These are phyloP conservation scores for Vaccinium macrocarpon DNA, from an alignment of 148 eudicot species.

Conservation along the genomic window DNA sequence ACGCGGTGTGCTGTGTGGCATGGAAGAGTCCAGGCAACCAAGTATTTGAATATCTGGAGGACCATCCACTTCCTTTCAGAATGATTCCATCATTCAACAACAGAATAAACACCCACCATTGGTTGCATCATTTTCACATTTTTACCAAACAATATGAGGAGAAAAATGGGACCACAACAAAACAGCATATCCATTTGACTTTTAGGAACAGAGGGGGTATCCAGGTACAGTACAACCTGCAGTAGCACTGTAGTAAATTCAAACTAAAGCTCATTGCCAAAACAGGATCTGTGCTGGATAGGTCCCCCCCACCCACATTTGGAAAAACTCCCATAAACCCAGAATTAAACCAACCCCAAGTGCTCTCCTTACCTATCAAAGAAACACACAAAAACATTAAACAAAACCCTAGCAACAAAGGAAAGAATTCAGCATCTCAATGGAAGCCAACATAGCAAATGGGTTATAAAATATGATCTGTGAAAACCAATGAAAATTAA, in stretches of 20 bases:
- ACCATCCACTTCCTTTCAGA: not conserved
- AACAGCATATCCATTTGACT: not conserved
- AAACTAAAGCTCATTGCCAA: conserved; percentile 21
- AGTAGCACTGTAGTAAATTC: not conserved
- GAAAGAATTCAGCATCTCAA: not conserved
- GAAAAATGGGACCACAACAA: conserved; percentile 24
- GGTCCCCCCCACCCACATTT: conserved; percentile 24
- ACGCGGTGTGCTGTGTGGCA: not conserved
- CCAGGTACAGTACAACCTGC: conserved; percentile 17
- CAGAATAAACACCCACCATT: not conserved
- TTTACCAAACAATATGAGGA: not conserved
- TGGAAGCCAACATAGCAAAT: not conserved
- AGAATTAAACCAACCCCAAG: not conserved
- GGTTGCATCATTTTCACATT: conserved; percentile 10
- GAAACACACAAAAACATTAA: not conserved
- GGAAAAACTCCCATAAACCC: conserved; percentile 12
- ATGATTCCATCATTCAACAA: not conserved
- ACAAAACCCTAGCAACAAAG: not conserved
- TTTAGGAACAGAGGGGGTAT: not conserved
- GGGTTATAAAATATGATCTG: not conserved
- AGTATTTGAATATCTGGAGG: not conserved
- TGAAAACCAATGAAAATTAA: not conserved
- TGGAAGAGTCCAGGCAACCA: not conserved
- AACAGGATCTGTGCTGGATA: conserved; percentile 9
- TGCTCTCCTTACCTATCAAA: not conserved